Evolutionary conservation across 2,329 filamentous ascomycete species (phyloP), one percentile per base, ranked within the genome.

Genomic region (Fusarium cyanostomum): DNA sequence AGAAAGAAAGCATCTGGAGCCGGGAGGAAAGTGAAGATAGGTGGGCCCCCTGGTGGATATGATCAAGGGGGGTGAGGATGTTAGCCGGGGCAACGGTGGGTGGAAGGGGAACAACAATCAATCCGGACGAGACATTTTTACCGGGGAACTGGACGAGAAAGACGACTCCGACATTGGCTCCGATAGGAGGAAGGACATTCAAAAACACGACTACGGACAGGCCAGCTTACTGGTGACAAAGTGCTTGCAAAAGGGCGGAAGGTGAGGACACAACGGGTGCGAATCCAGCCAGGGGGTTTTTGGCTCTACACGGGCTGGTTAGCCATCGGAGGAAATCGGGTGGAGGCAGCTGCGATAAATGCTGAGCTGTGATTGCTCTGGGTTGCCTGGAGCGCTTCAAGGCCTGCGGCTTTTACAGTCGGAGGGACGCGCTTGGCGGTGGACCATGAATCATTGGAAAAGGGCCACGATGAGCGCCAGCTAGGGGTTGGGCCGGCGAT

Each of bases 1-100:
- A 76, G 74, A 78, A 72, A 74, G 73, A 76, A 68, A 74, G 72
- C 74, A 66, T 62, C 69, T 71, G 73, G 70, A 73, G 71, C 74
- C 73, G 70, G 72, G 71, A 73, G 67, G 69, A 71, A 71, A 74
- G 71, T 67, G 70, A 72, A 72, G 70, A 75, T 72, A 71, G 72
- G 72, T 72, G 72, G 73, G 62, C 71, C 74, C 74, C 65, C 66
- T 64, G 66, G 67, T 67, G 72, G 62, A 66, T 70, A 63, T 66
- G 56, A 56, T 59, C 63, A 67, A 67, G 72, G 73, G 74, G 71
- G 62, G 68, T 67, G 71, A 71, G 69, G 59, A 71, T 64, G 72
- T 74, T 72, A 75, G 75, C 72, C 72, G 71, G 72, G 73, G 71
- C 73, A 74, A 73, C 67, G 71, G 67, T 70, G 69, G 67, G 61